Percentiles rank a stretch among this genome's conserved stretches.
phyloP scores from a whole-genome alignment of 768 basidiomycete genomes.

The Lepiota subincarnata region DNA sequence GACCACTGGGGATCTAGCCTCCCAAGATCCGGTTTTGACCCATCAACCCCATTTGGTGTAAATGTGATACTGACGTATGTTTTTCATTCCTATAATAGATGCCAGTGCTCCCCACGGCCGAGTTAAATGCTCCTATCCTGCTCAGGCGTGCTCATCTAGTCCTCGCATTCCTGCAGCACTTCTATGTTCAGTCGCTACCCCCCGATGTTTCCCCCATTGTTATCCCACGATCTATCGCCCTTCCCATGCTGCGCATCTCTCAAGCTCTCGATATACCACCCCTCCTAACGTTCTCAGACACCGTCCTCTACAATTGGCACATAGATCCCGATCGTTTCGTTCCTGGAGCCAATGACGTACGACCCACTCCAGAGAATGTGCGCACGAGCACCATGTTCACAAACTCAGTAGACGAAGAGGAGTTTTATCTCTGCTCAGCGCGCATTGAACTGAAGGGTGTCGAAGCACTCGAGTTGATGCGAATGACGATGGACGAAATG shows the following conservation, averaged over 20 bases:
- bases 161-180: constrained; percentile 72
- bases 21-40: not conserved
- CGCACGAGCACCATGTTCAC: constrained; percentile 75
- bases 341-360: constrained; percentile 1
- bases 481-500: constrained; percentile 83
- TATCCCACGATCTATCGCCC: constrained; percentile 71
- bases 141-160: constrained; percentile 77
- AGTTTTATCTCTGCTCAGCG: constrained; percentile 88
- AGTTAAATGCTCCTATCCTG: constrained; percentile 49
- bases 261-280: constrained; percentile 78
- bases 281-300: constrained; percentile 88
- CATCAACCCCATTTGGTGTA: not conserved
- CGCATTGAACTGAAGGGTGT: constrained; percentile 89
- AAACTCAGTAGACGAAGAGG: constrained; percentile 73
- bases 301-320: constrained; percentile 88
- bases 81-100: constrained; percentile 35
- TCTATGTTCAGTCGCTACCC: constrained; percentile 71
- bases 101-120: constrained; percentile 43
- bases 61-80: constrained; percentile 2
- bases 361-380: constrained; percentile 57
- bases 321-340: constrained; percentile 28
- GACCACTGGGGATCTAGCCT: not conserved
- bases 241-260: constrained; percentile 76
- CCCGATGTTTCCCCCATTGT: constrained; percentile 39
- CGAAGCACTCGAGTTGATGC: constrained; percentile 82